Base-by-base conservation (phyloP, 345 rosid genomes). In the Excoecaria cochinchinensis region DNA sequence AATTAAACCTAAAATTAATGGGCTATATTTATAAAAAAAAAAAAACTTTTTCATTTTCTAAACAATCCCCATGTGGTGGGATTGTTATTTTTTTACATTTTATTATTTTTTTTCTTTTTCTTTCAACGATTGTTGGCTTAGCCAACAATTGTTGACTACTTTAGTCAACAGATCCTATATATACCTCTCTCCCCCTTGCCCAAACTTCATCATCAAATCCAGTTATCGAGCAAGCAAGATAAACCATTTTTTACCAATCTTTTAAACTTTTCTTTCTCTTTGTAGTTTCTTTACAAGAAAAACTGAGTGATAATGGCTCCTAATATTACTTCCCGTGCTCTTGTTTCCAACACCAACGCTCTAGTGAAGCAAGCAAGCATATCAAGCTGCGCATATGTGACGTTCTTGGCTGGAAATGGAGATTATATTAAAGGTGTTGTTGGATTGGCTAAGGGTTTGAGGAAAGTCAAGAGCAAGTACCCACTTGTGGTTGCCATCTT, bases 401-500 rank as follows among this genome's bases (percentile, higher is more conserved):
- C 96, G 2, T 92, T 92, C 75, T 73, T 92, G 72, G 97, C 97
- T 0, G 94, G 97, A 4, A 77, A 76, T 44, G 97, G 94, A 2
- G 94, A 90, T 73, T 93, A 93, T 19, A 84, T 87, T 47, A 89
- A 93, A 42, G 97, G 97, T 56, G 92, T 89, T 14, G 93, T 88
- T 19, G 97, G 97, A n/a, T 61, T 93, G 71, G 97, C 87, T 71
- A 93, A 93, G 82, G 98, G 98, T 21, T 74, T 93, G 76, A 86
- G 92, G 63, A 91, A 89, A 76, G 92, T 73, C 0, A 80, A 80
- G 68, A 89, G 90, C 69, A 80, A 77, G 16, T 87, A 91, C 75
- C 94, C 94, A 56, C 89, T 93, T 0, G 89, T 91, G 73, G 98
- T 93, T 64, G 94, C 94, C n/a, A 39, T 91, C 46, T 75, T 93